Percentiles rank a stretch among this genome's conserved stretches.
phyloP scores from a whole-genome alignment of 2,329 filamentous ascomycete genomes.

The Colletotrichum neosansevieriae region DNA sequence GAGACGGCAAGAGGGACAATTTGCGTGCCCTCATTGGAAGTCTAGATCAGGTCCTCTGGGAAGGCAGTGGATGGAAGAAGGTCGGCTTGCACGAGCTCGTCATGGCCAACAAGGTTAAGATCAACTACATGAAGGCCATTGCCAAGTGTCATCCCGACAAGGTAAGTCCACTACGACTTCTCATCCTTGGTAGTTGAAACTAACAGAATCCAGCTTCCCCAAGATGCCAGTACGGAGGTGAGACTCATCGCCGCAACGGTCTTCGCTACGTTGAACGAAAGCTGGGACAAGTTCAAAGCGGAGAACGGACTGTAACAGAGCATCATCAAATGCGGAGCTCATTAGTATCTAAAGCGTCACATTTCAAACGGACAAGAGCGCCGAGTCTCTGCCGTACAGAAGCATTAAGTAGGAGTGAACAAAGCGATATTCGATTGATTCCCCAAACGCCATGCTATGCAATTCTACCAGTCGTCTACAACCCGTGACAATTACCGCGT shows the following conservation, averaged over 20 bases:
- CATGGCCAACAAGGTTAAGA: conserved; percentile 94
- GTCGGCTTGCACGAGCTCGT: conserved; percentile 94
- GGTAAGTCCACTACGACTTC: conserved; percentile 66
- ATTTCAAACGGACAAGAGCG: not conserved
- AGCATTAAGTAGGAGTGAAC: conserved; percentile 22
- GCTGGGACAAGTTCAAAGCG: conserved; percentile 79
- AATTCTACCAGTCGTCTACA: not conserved
- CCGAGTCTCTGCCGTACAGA: not conserved
- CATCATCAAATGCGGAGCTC: not conserved
- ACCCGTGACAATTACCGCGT: not conserved
- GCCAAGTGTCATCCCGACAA: conserved; percentile 99
- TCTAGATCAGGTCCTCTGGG: conserved; percentile 91
- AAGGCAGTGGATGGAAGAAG: conserved; percentile 95
- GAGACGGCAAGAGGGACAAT: conserved; percentile 92
- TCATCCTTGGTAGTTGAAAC: not conserved
- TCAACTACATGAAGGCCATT: conserved; percentile 99
- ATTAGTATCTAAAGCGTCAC: conserved; percentile 1
- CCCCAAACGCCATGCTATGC: conserved; percentile 45
- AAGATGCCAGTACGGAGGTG: conserved; percentile 74
- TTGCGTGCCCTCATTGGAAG: conserved; percentile 88
- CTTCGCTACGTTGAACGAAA: conserved; percentile 77
- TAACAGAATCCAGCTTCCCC: conserved; percentile 63
- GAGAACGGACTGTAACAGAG: conserved; percentile 71
- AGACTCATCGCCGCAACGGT: conserved; percentile 74
- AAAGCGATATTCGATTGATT: conserved; percentile 29